Conservation (phyloP, 2,329 filamentous ascomycete species). For the Rutstroemia sp. region DNA sequence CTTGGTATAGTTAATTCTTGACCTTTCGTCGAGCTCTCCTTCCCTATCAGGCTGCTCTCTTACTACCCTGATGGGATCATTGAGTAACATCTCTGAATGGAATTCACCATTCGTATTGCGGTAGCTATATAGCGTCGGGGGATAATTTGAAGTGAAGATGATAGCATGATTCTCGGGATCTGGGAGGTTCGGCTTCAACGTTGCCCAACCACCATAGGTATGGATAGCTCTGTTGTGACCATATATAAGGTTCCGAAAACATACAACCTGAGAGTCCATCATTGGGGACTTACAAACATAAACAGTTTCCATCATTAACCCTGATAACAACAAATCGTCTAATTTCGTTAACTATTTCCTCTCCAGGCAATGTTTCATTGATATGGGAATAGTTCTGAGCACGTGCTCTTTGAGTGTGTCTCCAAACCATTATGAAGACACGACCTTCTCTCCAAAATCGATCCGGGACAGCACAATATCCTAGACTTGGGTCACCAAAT, state of each 20-base stretch:
- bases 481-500: not conserved
- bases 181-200: conserved; percentile 17
- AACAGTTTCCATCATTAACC: conserved; percentile 15
- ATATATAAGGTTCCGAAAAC: not conserved
- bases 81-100: conserved; percentile 11
- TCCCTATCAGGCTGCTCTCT: conserved; percentile 1
- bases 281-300: conserved; percentile 18
- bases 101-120: not conserved
- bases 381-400: conserved; percentile 3
- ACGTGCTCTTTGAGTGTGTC: conserved; percentile 13
- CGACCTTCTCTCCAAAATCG: conserved; percentile 18
- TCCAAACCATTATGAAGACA: conserved; percentile 24
- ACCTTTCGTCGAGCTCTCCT: not conserved
- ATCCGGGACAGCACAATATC: not conserved
- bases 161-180: not conserved
- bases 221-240: conserved; percentile 14
- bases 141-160: not conserved
- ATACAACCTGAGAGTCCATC: not conserved
- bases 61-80: conserved; percentile 17
- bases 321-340: conserved; percentile 20
- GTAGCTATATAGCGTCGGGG: not conserved
- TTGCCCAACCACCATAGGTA: conserved; percentile 19
- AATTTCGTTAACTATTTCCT: conserved; percentile 18
- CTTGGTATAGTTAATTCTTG: conserved; percentile 24
- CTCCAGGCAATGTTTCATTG: conserved; percentile 10